phyloP scores from a whole-genome alignment of 768 basidiomycete genomes.

The Daedaleopsis nitida region DNA sequence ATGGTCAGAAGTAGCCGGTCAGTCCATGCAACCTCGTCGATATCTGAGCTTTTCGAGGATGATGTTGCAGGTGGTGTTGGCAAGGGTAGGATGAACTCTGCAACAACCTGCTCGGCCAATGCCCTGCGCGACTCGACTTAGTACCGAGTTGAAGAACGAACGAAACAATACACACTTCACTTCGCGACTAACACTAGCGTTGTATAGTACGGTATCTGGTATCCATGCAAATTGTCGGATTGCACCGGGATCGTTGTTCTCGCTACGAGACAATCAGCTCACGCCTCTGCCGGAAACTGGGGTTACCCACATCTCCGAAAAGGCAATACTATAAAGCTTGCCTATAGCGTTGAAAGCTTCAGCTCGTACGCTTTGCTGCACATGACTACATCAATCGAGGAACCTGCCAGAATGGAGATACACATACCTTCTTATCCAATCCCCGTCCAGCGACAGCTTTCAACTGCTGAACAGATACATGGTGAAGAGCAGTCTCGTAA shows the following conservation, averaged over 20 bases:
- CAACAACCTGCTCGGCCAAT: conserved; percentile 65
- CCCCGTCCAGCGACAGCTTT: conserved; percentile 68
- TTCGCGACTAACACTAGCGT: conserved; percentile 53
- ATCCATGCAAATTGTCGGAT: conserved; percentile 91
- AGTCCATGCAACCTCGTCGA: conserved; percentile 85
- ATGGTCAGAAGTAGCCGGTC: conserved; percentile 78
- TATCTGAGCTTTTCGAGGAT: conserved; percentile 50
- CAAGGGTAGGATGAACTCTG: conserved; percentile 81
- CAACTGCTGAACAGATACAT: conserved; percentile 67
- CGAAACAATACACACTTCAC: conserved; percentile 48
- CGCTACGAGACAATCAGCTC: conserved; percentile 47
- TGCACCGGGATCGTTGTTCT: conserved; percentile 74
- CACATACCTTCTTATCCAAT: conserved; percentile 80
- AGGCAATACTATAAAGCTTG: conserved; percentile 79
- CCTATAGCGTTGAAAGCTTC: conserved; percentile 81
- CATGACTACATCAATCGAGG: background rate
- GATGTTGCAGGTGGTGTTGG: conserved; percentile 49
- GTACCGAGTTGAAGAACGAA: background rate
- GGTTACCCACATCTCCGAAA: conserved; percentile 80
- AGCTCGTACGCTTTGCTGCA: conserved; percentile 57
- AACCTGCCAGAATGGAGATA: no score
- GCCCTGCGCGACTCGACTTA: conserved; percentile 37
- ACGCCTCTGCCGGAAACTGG: background rate
- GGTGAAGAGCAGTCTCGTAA: conserved; percentile 87
- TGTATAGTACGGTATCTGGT: conserved; percentile 68